A percentile compares a stretch with the other conserved stretches of the same genome.
Evolutionary conservation across 2,329 filamentous ascomycete genomes (phyloP).

Genomic region (Penicillium oxalicum): DNA sequence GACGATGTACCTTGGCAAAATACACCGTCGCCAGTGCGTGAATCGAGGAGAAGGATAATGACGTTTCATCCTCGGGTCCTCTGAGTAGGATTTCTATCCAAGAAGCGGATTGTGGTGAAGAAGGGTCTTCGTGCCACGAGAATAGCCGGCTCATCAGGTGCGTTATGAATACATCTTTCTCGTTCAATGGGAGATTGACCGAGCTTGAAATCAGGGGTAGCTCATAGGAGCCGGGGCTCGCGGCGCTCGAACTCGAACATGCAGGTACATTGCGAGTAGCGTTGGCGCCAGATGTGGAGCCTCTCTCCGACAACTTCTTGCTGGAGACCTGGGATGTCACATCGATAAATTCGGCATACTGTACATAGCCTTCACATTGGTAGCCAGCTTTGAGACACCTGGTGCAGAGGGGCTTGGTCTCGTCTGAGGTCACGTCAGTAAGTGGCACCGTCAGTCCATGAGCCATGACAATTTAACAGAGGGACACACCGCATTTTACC

Average conservation of each 20-base stretch:
- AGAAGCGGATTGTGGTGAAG: neutral
- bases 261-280: neutral
- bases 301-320: neutral
- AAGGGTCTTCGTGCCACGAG: slow-evolving; percentile 7
- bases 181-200: slow-evolving; percentile 6
- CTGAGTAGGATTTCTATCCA: slow-evolving; percentile 7
- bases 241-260: neutral
- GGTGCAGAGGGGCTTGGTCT: slow-evolving; percentile 10
- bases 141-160: slow-evolving; percentile 8
- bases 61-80: neutral
- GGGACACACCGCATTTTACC: slow-evolving; percentile 13
- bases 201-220: neutral
- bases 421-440: slow-evolving; percentile 8
- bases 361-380: slow-evolving; percentile 11
- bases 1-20: slow-evolving; percentile 8
- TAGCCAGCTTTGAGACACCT: slow-evolving; percentile 9
- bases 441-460: neutral
- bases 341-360: slow-evolving; percentile 10
- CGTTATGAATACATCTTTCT: slow-evolving; percentile 8
- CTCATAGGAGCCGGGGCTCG: neutral
- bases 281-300: neutral
- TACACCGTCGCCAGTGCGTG: slow-evolving; percentile 9
- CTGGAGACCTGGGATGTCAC: neutral
- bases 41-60: slow-evolving; percentile 5
- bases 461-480: no score